Evolutionary conservation across 805 yeast species (phyloP), one percentile per base, ranked within the genome.

Genomic region (Wickerhamiella domercqiae): DNA sequence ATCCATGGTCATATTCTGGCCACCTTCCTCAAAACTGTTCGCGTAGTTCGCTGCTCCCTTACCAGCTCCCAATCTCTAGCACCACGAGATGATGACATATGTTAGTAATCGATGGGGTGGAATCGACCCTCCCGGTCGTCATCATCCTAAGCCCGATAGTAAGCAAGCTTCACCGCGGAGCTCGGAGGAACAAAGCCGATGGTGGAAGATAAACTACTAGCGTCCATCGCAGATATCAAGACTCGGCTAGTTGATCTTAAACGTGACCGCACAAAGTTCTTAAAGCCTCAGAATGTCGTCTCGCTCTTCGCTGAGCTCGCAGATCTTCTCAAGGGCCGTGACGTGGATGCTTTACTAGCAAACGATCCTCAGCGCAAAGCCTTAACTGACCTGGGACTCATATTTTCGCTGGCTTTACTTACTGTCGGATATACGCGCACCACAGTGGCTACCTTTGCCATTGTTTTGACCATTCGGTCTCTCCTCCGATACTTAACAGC

Each of bases 361-460:
- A 36, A 37, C 25, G 35, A 21, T 7, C 31, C 20, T 17, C 32
- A 20, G 17, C 21, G 31, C 35, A 28, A 19, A 15, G 28, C 40
- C 13, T 33, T 39, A n/a, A 13, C 21, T 21, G 50, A 50, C 16
- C 26, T 40, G 15, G 26, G 42, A 9, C 41, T 87, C 56, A 61
- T 90, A 34, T 61, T 87, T 32, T 78, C 94, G 11, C 65, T 90
- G 36, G 78, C 90, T 47, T 82, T 86, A 57, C 71, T 87, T 51
- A 82, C 97, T 2, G 90, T 93, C 41, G 99, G 99, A 2, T 64
- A 83, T 48, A 78, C 79, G 34, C 77, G 83, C 48, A 70, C 83
- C 25, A 94, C 95, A 1, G 94, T 97, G 1, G 94, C 96, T 3
- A 81, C 94, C 1, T 90, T 80, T 59, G 87, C 94, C 4, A 80